Evolutionary conservation across 805 yeast genomes (phyloP), one percentile per base, ranked within the genome.

Genomic region (Groenewaldozyma salmanticensis): DNA sequence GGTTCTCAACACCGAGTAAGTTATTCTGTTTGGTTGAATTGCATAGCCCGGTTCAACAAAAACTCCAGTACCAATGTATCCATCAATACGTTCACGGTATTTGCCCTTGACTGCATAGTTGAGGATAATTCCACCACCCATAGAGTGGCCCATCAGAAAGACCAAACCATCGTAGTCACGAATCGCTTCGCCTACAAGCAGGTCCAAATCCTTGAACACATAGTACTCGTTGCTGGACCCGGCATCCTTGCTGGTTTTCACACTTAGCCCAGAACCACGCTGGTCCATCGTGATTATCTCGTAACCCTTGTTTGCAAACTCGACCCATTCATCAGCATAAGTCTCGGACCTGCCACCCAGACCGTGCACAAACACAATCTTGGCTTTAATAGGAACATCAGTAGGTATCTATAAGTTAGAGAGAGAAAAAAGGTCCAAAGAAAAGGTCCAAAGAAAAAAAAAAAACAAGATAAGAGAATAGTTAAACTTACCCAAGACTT

Each of bases 41-140:
- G 47, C 50, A 17, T 29, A 13, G 27, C 35, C 31, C 35, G 35
- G 31, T 15, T 18, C 33, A 20, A 27, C 18, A 21, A 32, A 31
- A 16, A 32, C 21, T 9, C 21, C 22, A 16, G n/a, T 13, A n/a
- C 36, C 40, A 21, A 64, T 43, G 43, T 48, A 64, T 5, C 62
- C 63, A 17, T 52, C 52, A 38, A 64, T 46, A 20, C 46, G 39
- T 32, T 57, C 61, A 15, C 58, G 48, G 42, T 56, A 42, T 27
- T 44, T 44, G 2, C 68, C 68, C 31, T 55, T 52, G 24, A 58
- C 54, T 40, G 55, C 59, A 43, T 64, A 64, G 40, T 54, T 64
- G 35, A 64, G 53, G 13, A 50, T 44, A 32, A 60, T 60, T 3
- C 58, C 65, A 15, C 67, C 68, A 13, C 68, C 68, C 64, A 61